Evolutionary conservation across 495 filamentous ascomycete genomes (phyloP).

Genomic region (Trichoderma reesei): DNA sequence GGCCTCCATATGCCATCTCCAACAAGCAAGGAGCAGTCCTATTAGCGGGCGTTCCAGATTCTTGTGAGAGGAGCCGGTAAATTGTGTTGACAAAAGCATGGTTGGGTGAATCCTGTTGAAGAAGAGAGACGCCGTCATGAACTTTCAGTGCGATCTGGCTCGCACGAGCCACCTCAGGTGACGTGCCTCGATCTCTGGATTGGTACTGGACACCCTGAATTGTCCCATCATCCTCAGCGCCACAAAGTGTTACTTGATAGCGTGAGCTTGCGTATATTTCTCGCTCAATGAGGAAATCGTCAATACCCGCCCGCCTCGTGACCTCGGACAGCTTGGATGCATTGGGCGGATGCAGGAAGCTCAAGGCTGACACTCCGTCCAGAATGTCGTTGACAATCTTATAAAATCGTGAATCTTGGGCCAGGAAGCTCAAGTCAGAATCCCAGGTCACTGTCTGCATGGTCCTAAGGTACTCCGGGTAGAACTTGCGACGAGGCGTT

Average conservation of each 20-base stretch:
- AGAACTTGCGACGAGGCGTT: slow-evolving; percentile 33
- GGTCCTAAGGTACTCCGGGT: slow-evolving; percentile 15
- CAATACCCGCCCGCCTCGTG: not conserved
- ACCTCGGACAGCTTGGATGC: slow-evolving; percentile 16
- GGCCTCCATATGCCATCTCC: slow-evolving; percentile 14
- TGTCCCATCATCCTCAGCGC: slow-evolving; percentile 37
- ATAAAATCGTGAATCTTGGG: slow-evolving; percentile 42
- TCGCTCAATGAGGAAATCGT: slow-evolving; percentile 26
- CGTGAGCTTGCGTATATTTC: slow-evolving; percentile 37
- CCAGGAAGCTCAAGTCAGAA: slow-evolving; percentile 25
- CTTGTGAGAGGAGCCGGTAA: not conserved
- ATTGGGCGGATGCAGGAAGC: not conserved
- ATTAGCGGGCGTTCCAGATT: not conserved
- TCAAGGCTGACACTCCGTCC: slow-evolving; percentile 16
- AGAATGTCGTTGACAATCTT: slow-evolving; percentile 31
- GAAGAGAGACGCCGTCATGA: slow-evolving; percentile 4
- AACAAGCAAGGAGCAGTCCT: not conserved
- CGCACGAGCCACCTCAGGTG: not conserved
- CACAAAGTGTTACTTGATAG: slow-evolving; percentile 42
- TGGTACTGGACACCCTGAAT: slow-evolving; percentile 26
- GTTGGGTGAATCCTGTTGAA: slow-evolving; percentile 10
- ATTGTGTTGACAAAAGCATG: not conserved
- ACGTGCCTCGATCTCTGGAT: slow-evolving; percentile 18
- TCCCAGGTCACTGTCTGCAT: slow-evolving; percentile 26
- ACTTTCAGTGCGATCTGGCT: not conserved